Percentiles rank a stretch among this genome's conserved stretches.
phyloP scores from a whole-genome alignment of 225 moss, liverwort and hornwort genomes.

The Sphagnum contortum region DNA sequence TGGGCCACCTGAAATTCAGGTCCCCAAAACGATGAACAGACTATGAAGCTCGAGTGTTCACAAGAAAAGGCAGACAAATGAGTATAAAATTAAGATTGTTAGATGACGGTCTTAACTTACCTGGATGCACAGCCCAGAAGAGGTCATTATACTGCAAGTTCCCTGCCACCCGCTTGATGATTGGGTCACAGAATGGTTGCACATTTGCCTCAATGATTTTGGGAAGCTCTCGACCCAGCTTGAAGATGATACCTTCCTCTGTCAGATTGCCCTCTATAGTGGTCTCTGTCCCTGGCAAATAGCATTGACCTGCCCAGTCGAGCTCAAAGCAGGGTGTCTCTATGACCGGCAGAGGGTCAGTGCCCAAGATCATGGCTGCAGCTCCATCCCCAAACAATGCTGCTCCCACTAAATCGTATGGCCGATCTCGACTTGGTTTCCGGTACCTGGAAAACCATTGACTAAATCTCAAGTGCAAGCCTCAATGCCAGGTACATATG shows the following conservation, averaged over 20 bases:
- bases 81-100: no score
- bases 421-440: constrained; percentile 57
- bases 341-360: constrained; percentile 54
- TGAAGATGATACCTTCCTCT: constrained; percentile 82
- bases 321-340: constrained; percentile 75
- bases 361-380: constrained; percentile 74
- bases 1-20: constrained; percentile 39
- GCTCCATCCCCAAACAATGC: constrained; percentile 98
- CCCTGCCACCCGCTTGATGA: constrained; percentile 14
- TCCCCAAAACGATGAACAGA: no score
- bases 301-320: constrained; percentile 68
- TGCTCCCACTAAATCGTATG: constrained; percentile 91
- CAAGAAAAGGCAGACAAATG: no score
- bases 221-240: constrained; percentile 74
- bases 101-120: not conserved
- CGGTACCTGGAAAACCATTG: constrained; percentile 15
- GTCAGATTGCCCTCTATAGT: constrained; percentile 75
- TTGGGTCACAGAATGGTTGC: constrained; percentile 42
- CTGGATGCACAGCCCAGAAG: constrained; percentile 97
- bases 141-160: constrained; percentile 57
- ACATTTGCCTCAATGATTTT: constrained; percentile 61
- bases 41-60: no score
- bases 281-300: constrained; percentile 44
- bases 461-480: no score
- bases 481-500: no score